Evolutionary conservation across 768 basidiomycete species (phyloP), one percentile per base, ranked within the genome.

Genomic region (Leccinum incarnatum): DNA sequence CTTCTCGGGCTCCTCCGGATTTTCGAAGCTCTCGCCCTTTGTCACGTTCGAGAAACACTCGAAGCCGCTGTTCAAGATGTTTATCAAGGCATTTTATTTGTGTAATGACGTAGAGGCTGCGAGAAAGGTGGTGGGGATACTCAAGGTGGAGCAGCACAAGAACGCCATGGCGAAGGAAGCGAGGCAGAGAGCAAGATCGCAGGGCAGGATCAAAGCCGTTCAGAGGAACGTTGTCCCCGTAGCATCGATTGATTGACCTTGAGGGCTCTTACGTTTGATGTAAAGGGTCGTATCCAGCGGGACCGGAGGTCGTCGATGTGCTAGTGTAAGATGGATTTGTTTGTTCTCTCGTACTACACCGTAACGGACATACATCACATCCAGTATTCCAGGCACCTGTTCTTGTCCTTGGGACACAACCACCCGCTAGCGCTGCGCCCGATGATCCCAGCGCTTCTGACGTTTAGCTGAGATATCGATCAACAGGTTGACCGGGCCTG

Each of bases 1-100:
- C 15, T 32, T 52, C n/a, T 40, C 45, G 51, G 50, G 48, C 36
- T 56, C 55, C 3, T 48, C 79, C 17, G 54, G 66, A n/a, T 46
- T 81, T n/a, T 74, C 79, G 10, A 69, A 71, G 40, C 67, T 82
- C 19, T 58, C 74, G n/a, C 55, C 75, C 42, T 72, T 74, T 21
- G 75, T 87, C 55, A 83, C 80, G 3, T 87, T 85, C 55, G 74
- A 77, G 57, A 77, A 74, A 56, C 87, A 91, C 67, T 77, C 84
- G n/a, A 75, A 77, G 57, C 90, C 90, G 45, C 66, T 92, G 71
- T 87, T 86, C 70, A 86, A 79, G 75, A 85, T 85, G 83, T 85
- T 92, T 71, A 82, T 88, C 65, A 84, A 80, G 65, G 84, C 83
- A 14, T 80, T 91, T 61, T 79, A 83, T 67, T 53, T 76, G 45